phyloP scores from a whole-genome alignment of 2,329 filamentous ascomycete species.

The Tolypocladium capitatum region DNA sequence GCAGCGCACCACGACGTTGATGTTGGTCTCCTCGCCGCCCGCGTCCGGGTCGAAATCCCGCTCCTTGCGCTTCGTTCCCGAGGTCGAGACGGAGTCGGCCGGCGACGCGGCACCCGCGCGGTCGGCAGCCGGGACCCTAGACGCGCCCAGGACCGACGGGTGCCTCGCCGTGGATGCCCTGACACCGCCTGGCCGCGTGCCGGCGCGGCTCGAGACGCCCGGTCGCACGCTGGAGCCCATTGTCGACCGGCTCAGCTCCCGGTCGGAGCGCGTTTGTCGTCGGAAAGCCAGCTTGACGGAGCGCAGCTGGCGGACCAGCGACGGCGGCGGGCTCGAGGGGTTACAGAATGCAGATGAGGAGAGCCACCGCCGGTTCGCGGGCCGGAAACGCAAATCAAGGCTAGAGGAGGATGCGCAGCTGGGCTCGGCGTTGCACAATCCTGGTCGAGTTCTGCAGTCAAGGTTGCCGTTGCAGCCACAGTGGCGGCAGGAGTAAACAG shows the following conservation, averaged over 20 bases:
- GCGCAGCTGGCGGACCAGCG: conserved; percentile 5
- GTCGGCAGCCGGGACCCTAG: conserved; percentile 7
- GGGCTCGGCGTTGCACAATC: not conserved
- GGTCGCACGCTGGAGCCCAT: conserved; percentile 18
- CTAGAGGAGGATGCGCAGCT: not conserved
- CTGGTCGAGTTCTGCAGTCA: too few species aligned
- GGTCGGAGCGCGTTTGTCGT: conserved; percentile 23
- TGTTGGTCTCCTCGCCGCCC: conserved; percentile 74
- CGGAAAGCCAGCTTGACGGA: conserved; percentile 18
- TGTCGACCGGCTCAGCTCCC: conserved; percentile 21
- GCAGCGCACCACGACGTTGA: conserved; percentile 93
- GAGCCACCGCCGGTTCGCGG: not conserved
- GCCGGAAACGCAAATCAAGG: not conserved
- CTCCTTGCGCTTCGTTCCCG: conserved; percentile 71
- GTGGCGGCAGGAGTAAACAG: too few species aligned
- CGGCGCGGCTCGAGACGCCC: conserved; percentile 11
- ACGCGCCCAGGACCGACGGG: conserved; percentile 8
- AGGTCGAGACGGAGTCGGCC: conserved; percentile 47
- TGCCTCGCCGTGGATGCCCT: conserved; percentile 10
- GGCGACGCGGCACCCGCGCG: conserved; percentile 47
- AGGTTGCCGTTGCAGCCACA: too few species aligned
- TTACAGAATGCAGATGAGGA: not conserved
- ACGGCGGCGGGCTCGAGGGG: not conserved
- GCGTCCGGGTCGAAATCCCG: conserved; percentile 61
- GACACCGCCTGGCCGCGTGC: conserved; percentile 12